Evolutionary conservation across 1,284 basidiomycete genomes (phyloP), one percentile per base, ranked within the genome.

Genomic region (Earliella scabrosa): DNA sequence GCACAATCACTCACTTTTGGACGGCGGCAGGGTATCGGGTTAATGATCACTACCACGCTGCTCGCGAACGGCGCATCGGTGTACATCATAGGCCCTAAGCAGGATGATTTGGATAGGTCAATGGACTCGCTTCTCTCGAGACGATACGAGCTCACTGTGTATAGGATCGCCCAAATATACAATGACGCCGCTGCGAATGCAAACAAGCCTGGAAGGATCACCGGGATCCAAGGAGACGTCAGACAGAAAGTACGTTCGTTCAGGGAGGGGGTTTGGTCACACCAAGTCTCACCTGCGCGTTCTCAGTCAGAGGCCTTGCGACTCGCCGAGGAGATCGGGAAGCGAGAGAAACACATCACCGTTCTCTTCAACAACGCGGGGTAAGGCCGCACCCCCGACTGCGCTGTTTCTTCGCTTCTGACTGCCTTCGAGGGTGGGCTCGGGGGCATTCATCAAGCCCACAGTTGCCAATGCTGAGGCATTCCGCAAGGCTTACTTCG

Each of bases 61-160:
- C 63, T 79, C n/a, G 75, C 78, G 1, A 82, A 82, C 49, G 80
- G 80, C 10, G 80, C 80, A 1, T 78, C 70, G 0, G 80, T 81
- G 1, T 82, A 79, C 51, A 78, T 80, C 49, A 73, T 80, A 36
- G 80, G 79, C 1, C 77, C 74, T 1, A 71, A 69, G 14, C 77
- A 81, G 57, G 70, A 59, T 10, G 75, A 76, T 18, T 67, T 82
- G 8, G 77, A 81, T 51, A 65, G 47, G 72, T 74, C 63, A 59
- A 32, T 39, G 5, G 7, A 45, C 21, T 20, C 23, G 16, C 10
- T 16, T 21, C 39, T 14, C 7, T 18, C 16, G n/a, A 24, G 5
- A n/a, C n/a, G 8, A 24, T 41, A 6, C 39, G 11, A 20, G 16
- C 32, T 7, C 20, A n/a, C 6, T 35, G 20, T 16, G 6, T 41